Evolutionary conservation across 352 stramenopile species (phyloP), one percentile per base, ranked within the genome.

Genomic region (Blastocystis sp.): DNA sequence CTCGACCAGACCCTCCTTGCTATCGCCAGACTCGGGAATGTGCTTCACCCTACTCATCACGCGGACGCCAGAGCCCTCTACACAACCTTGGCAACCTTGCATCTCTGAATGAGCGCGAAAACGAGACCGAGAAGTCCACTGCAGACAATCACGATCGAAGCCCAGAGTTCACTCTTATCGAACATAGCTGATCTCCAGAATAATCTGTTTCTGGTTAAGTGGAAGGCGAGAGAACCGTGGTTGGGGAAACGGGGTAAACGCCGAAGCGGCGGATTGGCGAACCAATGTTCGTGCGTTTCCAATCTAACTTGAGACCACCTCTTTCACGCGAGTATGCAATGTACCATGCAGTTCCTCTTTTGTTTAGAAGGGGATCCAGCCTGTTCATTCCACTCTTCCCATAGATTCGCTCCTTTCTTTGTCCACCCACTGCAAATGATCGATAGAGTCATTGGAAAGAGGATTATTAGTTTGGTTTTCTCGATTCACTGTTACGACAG

Each of bases 61-160:
- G 34, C 57, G 14, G 28, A 17, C 34, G 2, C 57, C 4, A 1
- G 11, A 52, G 24, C 61, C 17, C 48, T 21, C 7, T 63, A 87
- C 76, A 60, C n/a, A 21, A 87, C 76, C 24, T 34, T 48, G 24
- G 76, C n/a, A 24, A 87, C 76, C 7, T 34, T 19, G 4, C 21
- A 45, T 87, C 61, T 76, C 45, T 87, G 76, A 62, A 70, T 62
- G 19, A 70, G 34, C 38, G 76, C 76, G 38, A 87, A 87, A 57
- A 66, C 14, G 19, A 87, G 61, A 71, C 76, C 76, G 28, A 52
- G 4, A 17, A 71, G 38, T 48, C 76, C 76, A 48, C 40, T 48
- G 54, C 76, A 14, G 52, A 87, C 76, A 48, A 87, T 87, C 21
- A 87, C 28, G 43, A 76, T 40, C 38, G 64, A 74, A 28, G 76